phyloP scores from a whole-genome alignment of 768 basidiomycete species.

The Panaeolus papilionaceus region DNA sequence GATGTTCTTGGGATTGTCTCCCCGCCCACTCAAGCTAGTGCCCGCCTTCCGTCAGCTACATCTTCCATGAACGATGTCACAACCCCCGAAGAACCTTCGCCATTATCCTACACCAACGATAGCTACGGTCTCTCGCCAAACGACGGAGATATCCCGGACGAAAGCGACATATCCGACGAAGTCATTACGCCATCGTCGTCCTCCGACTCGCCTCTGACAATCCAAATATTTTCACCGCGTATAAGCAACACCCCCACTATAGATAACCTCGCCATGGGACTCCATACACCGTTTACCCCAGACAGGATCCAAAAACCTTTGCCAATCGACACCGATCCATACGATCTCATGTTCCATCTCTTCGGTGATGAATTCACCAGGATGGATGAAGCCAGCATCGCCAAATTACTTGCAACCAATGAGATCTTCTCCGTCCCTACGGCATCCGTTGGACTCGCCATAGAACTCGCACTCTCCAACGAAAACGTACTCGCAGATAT shows the following conservation, averaged over 20 bases:
- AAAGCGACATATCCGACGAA: background rate
- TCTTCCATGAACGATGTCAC: background rate
- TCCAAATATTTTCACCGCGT: conserved; percentile 6
- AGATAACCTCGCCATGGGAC: conserved; percentile 5
- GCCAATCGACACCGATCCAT: conserved; percentile 5
- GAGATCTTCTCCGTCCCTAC: background rate
- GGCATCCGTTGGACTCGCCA: background rate
- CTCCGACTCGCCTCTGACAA: background rate
- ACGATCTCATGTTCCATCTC: background rate
- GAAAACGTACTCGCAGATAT: background rate
- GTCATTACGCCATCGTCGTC: background rate
- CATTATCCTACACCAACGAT: background rate
- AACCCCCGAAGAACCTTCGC: background rate
- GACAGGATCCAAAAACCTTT: background rate
- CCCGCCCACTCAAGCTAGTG: background rate
- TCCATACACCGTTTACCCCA: background rate
- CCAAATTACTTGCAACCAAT: background rate
- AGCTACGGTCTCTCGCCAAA: background rate
- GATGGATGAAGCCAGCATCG: background rate
- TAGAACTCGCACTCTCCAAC: conserved; percentile 6
- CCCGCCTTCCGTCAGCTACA: background rate
- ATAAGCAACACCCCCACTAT: background rate
- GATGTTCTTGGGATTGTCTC: background rate
- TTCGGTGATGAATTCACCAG: conserved; percentile 2
- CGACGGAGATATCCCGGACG: background rate